These are phyloP conservation scores for Curvularia eragrostidis DNA, from an alignment of 2,329 filamentous ascomycete genomes.

Conservation along the genomic window DNA sequence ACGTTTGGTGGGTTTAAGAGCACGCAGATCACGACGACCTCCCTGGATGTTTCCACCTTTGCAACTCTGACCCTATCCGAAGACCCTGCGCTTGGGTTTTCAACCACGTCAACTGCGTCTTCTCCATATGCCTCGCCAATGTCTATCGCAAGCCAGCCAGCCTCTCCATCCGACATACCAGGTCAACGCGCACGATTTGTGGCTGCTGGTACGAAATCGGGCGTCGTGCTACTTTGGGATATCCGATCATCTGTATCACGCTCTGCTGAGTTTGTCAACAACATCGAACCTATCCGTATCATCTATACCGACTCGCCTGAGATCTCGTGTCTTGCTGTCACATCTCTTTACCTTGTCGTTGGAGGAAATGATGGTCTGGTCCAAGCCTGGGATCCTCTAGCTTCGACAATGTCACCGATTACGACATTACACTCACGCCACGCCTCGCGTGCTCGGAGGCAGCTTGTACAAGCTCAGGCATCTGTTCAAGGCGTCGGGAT, in stretches of 20 bases:
- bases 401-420: slow-evolving; percentile 77
- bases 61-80: slow-evolving; percentile 75
- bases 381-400: slow-evolving; percentile 95
- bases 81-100: slow-evolving; percentile 73
- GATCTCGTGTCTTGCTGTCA: slow-evolving; percentile 81
- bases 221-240: slow-evolving; percentile 84
- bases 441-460: slow-evolving; percentile 79
- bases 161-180: slow-evolving; percentile 69
- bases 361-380: slow-evolving; percentile 94
- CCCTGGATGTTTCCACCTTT: slow-evolving; percentile 76
- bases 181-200: slow-evolving; percentile 83
- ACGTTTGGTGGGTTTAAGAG: slow-evolving; percentile 66
- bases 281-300: slow-evolving; percentile 73
- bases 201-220: slow-evolving; percentile 79
- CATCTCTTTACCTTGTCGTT: slow-evolving; percentile 86
- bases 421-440: slow-evolving; percentile 87
- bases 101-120: slow-evolving; percentile 60
- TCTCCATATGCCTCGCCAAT: slow-evolving; percentile 62
- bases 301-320: slow-evolving; percentile 91
- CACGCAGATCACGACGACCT: slow-evolving; percentile 71
- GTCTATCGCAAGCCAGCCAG: slow-evolving; percentile 55
- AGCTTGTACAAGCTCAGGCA: slow-evolving; percentile 71
- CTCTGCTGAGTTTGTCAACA: slow-evolving; percentile 62
- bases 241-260: slow-evolving; percentile 69
- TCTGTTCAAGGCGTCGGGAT: slow-evolving; percentile 72